Evolutionary conservation across 2,329 filamentous ascomycete species (phyloP).

Genomic region (Pyrenochaeta sp.): DNA sequence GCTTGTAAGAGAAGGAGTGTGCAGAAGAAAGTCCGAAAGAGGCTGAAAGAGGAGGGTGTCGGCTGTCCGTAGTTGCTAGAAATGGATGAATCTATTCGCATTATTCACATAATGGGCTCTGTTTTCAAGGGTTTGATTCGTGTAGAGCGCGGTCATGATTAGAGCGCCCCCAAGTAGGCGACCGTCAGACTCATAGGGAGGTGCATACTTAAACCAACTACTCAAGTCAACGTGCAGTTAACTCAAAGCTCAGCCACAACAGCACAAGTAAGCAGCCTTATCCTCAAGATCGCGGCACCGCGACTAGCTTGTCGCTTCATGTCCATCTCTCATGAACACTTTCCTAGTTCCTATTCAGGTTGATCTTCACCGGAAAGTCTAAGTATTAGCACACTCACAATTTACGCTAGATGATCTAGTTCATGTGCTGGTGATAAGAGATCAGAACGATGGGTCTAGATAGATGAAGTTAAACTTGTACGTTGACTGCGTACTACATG

Average conservation of each 20-base stretch:
- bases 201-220: not conserved
- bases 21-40: slow-evolving; percentile 16
- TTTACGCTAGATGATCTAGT: too few species aligned
- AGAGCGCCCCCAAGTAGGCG: not conserved
- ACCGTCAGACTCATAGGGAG: not conserved
- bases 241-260: not conserved
- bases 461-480: not conserved
- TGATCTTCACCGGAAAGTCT: not conserved
- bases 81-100: not conserved
- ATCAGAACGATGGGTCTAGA: too few species aligned
- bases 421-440: too few species aligned
- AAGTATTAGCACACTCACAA: too few species aligned
- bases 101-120: not conserved
- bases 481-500: not conserved
- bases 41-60: slow-evolving; percentile 5
- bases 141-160: not conserved
- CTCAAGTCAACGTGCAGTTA: not conserved
- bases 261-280: not conserved
- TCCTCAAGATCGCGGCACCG: not conserved
- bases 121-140: not conserved
- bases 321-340: not conserved
- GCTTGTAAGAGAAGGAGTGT: slow-evolving; percentile 20
- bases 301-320: not conserved
- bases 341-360: not conserved
- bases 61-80: not conserved